Conservation (phyloP, 345 rosid genomes). For the Eucalyptus tenuipes region DNA sequence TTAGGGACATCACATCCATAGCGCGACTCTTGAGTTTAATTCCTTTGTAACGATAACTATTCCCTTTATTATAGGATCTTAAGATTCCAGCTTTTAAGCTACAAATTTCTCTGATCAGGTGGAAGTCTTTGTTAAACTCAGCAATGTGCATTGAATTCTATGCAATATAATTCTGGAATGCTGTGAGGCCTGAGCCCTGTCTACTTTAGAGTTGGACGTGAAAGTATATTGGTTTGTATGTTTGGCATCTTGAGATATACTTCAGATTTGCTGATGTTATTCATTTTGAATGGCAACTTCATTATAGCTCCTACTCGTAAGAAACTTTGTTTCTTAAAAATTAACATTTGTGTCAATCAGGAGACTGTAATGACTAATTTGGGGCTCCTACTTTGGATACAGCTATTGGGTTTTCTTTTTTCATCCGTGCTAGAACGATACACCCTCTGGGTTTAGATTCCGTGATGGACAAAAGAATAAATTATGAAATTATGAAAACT, state of each 20-base stretch:
- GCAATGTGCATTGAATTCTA: not conserved
- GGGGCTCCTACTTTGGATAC: not conserved
- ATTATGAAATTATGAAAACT: not conserved
- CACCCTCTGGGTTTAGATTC: not conserved
- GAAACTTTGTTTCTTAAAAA: not conserved
- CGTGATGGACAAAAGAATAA: not conserved
- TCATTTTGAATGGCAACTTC: not conserved
- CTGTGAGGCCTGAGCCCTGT: not conserved
- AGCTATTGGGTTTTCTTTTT: not conserved
- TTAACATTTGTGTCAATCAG: not conserved
- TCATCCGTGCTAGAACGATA: not conserved
- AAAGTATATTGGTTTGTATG: not conserved
- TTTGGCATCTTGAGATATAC: not conserved
- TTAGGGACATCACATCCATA: not conserved
- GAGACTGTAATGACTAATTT: not conserved
- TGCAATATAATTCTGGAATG: not conserved
- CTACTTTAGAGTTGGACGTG: not conserved
- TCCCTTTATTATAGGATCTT: not conserved
- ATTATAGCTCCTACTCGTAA: not conserved
- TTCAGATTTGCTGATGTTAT: not conserved
- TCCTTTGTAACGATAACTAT: not conserved
- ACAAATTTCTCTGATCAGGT: not conserved
- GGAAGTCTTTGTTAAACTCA: not conserved
- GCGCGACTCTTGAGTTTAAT: not conserved
- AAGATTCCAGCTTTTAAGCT: not conserved